These are phyloP conservation scores for Boletus chippewaensis DNA, from an alignment of 1,284 basidiomycete species.

Conservation along the genomic window DNA sequence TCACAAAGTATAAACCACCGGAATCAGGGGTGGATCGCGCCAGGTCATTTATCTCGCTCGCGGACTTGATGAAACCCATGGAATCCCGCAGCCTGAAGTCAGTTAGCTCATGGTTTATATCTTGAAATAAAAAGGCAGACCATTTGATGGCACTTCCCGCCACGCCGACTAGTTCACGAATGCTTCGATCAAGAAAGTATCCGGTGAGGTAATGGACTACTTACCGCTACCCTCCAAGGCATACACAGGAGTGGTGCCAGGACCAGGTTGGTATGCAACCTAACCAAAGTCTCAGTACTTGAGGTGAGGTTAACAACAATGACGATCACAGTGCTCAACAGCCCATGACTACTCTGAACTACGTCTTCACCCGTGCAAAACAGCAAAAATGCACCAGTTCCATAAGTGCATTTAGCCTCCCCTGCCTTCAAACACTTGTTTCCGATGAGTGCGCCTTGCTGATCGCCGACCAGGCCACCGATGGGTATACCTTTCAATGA, in stretches of 20 bases:
- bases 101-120: conserved; percentile 4
- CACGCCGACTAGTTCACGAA: conserved; percentile 63
- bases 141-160: conserved; percentile 96
- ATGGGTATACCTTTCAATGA: conserved; percentile 76
- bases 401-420: conserved; percentile 93
- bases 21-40: conserved; percentile 75
- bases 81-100: conserved; percentile 72
- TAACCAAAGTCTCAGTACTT: conserved; percentile 30
- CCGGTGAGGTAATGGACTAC: conserved; percentile 27
- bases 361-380: conserved; percentile 90
- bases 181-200: conserved; percentile 2
- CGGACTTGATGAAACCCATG: conserved; percentile 76
- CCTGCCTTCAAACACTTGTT: conserved; percentile 88
- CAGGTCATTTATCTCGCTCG: conserved; percentile 80
- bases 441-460: conserved; percentile 93
- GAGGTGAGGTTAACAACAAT: background rate
- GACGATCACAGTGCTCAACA: conserved; percentile 77
- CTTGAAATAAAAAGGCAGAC: conserved; percentile 12
- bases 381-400: conserved; percentile 92
- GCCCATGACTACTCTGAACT: conserved; percentile 79
- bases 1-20: conserved; percentile 96
- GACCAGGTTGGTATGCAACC: conserved; percentile 91
- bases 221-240: conserved; percentile 90
- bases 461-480: conserved; percentile 91
- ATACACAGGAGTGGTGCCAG: conserved; percentile 75